These are phyloP conservation scores for Bothriochloa decipiens DNA, from an alignment of 176 grass and related monocot species.

Conservation along the genomic window DNA sequence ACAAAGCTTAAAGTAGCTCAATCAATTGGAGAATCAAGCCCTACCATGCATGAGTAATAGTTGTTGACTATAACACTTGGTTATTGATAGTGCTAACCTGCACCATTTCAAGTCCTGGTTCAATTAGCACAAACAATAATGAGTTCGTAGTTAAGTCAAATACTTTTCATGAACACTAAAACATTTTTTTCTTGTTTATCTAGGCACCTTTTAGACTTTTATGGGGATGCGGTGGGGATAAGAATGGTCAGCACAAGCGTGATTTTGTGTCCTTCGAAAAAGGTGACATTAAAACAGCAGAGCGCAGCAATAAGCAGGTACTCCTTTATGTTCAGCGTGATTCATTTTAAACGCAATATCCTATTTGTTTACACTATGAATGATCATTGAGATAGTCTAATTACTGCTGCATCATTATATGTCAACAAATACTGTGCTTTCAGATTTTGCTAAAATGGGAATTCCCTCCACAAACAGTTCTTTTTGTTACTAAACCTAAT, in stretches of 20 bases:
- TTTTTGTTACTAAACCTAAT: conserved; percentile 97
- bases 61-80: background rate
- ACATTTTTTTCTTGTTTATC: conserved; percentile 3
- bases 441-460: conserved; percentile 99
- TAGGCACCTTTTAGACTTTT: conserved; percentile 66
- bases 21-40: conserved; percentile 11
- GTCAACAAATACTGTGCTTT: conserved; percentile 43
- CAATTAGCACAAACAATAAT: conserved; percentile 18
- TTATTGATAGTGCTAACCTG: background rate
- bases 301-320: conserved; percentile 97
- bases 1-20: background rate
- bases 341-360: conserved; percentile 18
- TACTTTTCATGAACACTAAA: conserved; percentile 4
- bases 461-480: conserved; percentile 81
- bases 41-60: background rate
- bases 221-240: conserved; percentile 97
- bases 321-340: conserved; percentile 8
- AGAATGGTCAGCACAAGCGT: conserved; percentile 92
- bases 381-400: conserved; percentile 29
- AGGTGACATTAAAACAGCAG: conserved; percentile 96
- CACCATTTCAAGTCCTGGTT: conserved; percentile 8
- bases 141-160: background rate
- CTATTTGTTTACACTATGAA: conserved; percentile 37
- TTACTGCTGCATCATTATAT: conserved; percentile 33
- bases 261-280: conserved; percentile 99